Percentiles rank a stretch among this genome's conserved stretches.
phyloP scores from a whole-genome alignment of 305 asterid genomes.

The Solanum hybrid region DNA sequence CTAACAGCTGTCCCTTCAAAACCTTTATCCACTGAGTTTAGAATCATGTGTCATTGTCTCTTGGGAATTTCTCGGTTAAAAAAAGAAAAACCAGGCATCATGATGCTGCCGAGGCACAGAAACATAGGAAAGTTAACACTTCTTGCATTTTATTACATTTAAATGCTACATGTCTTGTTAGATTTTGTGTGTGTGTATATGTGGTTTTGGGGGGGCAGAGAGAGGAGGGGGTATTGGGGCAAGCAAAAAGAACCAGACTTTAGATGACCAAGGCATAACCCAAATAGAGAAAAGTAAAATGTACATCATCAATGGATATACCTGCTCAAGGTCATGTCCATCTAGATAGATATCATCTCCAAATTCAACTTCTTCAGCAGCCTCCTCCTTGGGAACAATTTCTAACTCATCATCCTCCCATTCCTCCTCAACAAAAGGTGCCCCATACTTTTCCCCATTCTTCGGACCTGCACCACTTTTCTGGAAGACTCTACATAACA shows the following conservation, averaged over 20 bases:
- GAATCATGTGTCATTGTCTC: not conserved
- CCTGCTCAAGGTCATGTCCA: slow-evolving; percentile 83
- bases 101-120: not conserved
- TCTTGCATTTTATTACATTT: not conserved
- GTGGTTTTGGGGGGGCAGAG: not conserved
- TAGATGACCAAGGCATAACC: not conserved
- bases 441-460: slow-evolving; percentile 96
- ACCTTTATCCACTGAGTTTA: not conserved
- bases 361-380: slow-evolving; percentile 49
- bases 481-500: slow-evolving; percentile 88
- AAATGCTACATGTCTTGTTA: not conserved
- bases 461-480: slow-evolving; percentile 97
- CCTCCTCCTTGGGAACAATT: slow-evolving; percentile 30
- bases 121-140: not conserved
- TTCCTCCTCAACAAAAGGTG: slow-evolving; percentile 90
- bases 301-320: slow-evolving; percentile 1
- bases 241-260: not conserved
- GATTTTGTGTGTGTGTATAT: not conserved
- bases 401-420: slow-evolving; percentile 76
- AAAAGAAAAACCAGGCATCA: not conserved
- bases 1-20: not conserved
- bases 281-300: not conserved
- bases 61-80: not conserved
- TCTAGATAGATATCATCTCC: slow-evolving; percentile 57
- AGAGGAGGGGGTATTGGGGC: not conserved